A percentile compares a stretch with the other conserved stretches of the same genome.
Evolutionary conservation across 306 rosid genomes (phyloP).

Genomic region (Cajanus cajan): DNA sequence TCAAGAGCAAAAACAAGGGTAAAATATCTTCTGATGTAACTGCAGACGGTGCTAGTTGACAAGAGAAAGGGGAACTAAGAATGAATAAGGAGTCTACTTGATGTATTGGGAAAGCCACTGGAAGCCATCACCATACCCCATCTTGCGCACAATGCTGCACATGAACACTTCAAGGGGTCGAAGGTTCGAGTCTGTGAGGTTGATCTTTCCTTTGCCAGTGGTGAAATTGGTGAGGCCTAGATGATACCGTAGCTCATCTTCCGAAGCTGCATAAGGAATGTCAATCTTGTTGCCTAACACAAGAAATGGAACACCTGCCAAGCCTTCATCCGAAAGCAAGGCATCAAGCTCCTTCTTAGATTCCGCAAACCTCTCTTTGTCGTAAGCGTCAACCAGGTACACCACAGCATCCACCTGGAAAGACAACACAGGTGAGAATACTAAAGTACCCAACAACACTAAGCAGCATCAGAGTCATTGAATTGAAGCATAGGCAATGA

Average conservation of each 20-base stretch:
- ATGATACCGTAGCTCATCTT: slow-evolving; percentile 74
- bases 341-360: slow-evolving; percentile 77
- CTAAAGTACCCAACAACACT: neutral
- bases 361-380: slow-evolving; percentile 80
- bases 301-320: slow-evolving; percentile 72
- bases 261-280: slow-evolving; percentile 79
- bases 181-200: slow-evolving; percentile 61
- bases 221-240: slow-evolving; percentile 77
- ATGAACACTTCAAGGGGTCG: slow-evolving; percentile 85
- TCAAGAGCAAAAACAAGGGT: slow-evolving; percentile 29
- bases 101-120: slow-evolving; percentile 89
- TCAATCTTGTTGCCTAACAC: slow-evolving; percentile 84
- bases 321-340: slow-evolving; percentile 65
- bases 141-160: slow-evolving; percentile 92
- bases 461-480: neutral
- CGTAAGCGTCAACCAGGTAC: slow-evolving; percentile 71
- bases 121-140: slow-evolving; percentile 88
- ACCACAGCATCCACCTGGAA: slow-evolving; percentile 80
- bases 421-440: slow-evolving; percentile 22
- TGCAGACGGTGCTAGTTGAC: slow-evolving; percentile 38
- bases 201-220: slow-evolving; percentile 76
- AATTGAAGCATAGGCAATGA: neutral
- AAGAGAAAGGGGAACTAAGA: slow-evolving; percentile 12
- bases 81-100: slow-evolving; percentile 46
- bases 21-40: slow-evolving; percentile 37